These are phyloP conservation scores for Lavandula angustifolia DNA, from an alignment of 257 asterid genomes.

Conservation along the genomic window DNA sequence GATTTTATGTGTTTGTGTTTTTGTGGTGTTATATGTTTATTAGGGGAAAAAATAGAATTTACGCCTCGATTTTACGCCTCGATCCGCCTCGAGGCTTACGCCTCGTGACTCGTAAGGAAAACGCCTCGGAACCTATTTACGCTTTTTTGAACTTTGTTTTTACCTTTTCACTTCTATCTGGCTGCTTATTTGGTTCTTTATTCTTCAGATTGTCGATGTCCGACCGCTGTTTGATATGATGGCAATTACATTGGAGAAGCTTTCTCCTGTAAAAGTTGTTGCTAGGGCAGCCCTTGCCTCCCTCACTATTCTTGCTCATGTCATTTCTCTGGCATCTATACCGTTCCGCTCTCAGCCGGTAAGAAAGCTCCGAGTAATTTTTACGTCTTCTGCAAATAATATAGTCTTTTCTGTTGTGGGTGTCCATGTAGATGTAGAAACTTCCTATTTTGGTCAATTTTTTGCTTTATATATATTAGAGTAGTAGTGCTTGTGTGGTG, in stretches of 20 bases:
- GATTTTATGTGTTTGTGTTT: too few relatives aligned
- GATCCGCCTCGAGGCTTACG: too few relatives aligned
- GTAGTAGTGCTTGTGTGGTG: too few relatives aligned
- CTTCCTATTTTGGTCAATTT: neutral
- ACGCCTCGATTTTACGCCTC: too few relatives aligned
- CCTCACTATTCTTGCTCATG: conserved; percentile 80
- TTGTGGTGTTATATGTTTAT: too few relatives aligned
- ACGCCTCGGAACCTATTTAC: too few relatives aligned
- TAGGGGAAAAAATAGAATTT: too few relatives aligned
- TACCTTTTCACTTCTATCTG: conserved; percentile 3
- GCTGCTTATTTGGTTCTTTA: conserved; percentile 19
- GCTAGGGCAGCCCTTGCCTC: conserved; percentile 88
- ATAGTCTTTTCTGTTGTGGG: neutral
- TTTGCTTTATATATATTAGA: too few relatives aligned
- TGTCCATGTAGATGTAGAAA: neutral
- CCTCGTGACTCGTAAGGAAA: too few relatives aligned
- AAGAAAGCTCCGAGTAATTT: conserved; percentile 21
- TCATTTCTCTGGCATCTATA: conserved; percentile 69
- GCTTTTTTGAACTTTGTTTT: too few relatives aligned
- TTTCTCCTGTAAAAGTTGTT: conserved; percentile 69
- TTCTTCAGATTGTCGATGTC: conserved; percentile 70
- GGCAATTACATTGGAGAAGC: conserved; percentile 89
- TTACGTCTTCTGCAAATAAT: conserved; percentile 3
- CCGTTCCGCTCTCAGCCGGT: conserved; percentile 81
- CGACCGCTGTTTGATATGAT: conserved; percentile 88